Evolutionary conservation across 441 rosid genomes (phyloP), one percentile per base, ranked within the genome.

Genomic region (Gossypium aridum): DNA sequence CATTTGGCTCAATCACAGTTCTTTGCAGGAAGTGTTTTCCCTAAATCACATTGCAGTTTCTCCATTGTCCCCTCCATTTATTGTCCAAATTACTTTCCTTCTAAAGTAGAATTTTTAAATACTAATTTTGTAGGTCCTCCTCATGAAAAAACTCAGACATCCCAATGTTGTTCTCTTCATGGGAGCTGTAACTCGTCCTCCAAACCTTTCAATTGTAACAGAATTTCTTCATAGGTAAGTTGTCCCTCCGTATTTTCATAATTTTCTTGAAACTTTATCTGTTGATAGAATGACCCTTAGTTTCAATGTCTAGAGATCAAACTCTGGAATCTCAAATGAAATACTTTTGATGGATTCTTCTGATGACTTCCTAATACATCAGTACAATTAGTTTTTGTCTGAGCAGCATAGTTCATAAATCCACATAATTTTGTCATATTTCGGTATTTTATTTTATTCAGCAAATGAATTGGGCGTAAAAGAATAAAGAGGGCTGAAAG

Each of bases 141-240:
- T 90, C 77, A 90, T 90, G 95, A 87, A 78, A 82, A 87, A 70
- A 71, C 74, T 85, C 54, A 85, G 95, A 77, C 95, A 90, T 77
- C 95, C 95, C 25, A 90, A 90, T 80, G 91, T 90, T 75, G 95
- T 90, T 82, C 95, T 90, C 77, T 90, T 88, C 85, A 90, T 90
- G 95, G 95, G 95, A 83, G 95, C 95, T 79, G 86, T 90, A 64
- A 89, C 90, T 17, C 92, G 92, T 73, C 85, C 90, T 66, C 95
- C 95, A 2, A 88, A 87, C 85, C 92, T 90, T 73, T 90, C 95
- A 49, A 90, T 90, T 75, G 76, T 90, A 43, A 87, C 95, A 17
- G 95, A 90, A 78, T 90, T 90, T 85, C 95, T 90, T 79, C 92
- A 88, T 64, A 84, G 95, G 95, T 90, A 80, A 64, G 73, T 68